phyloP scores from a whole-genome alignment of 2,329 filamentous ascomycete species.

The Colletotrichum theobromicola region DNA sequence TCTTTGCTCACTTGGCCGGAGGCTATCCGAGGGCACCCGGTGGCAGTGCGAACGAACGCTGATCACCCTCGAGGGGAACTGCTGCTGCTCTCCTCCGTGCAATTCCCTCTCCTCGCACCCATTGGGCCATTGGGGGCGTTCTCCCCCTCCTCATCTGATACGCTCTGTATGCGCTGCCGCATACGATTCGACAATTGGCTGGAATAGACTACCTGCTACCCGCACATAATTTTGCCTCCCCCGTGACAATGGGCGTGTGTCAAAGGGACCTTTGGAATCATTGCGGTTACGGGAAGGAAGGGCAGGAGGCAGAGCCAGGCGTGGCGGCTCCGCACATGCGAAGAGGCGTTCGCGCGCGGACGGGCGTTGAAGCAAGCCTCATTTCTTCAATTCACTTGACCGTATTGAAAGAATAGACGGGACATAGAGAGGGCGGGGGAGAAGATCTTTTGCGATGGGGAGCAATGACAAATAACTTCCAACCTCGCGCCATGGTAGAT shows the following conservation, averaged over 20 bases:
- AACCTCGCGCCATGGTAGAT: not conserved
- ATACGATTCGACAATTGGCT: constrained; percentile 5
- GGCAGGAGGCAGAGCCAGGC: not conserved
- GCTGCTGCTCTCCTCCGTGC: not conserved
- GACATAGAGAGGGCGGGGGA: not conserved
- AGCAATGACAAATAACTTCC: not conserved
- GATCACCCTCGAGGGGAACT: not conserved
- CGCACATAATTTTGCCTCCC: not conserved
- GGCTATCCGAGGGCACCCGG: not conserved
- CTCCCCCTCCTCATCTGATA: not conserved
- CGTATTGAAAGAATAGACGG: not conserved
- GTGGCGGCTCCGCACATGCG: not conserved
- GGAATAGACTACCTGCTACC: not conserved
- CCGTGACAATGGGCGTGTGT: not conserved
- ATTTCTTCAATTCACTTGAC: not conserved
- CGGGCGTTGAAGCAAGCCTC: not conserved
- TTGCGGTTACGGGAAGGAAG: not conserved
- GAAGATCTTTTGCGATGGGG: not conserved
- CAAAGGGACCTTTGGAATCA: constrained; percentile 3
- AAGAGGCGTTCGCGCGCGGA: not conserved
- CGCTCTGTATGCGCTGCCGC: not conserved
- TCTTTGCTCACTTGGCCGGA: constrained; percentile 5
- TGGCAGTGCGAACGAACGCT: not conserved
- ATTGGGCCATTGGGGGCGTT: no score
- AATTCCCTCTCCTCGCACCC: not conserved